Evolutionary conservation across 495 filamentous ascomycete genomes (phyloP).

Genomic region (Talaromyces stipitatus): DNA sequence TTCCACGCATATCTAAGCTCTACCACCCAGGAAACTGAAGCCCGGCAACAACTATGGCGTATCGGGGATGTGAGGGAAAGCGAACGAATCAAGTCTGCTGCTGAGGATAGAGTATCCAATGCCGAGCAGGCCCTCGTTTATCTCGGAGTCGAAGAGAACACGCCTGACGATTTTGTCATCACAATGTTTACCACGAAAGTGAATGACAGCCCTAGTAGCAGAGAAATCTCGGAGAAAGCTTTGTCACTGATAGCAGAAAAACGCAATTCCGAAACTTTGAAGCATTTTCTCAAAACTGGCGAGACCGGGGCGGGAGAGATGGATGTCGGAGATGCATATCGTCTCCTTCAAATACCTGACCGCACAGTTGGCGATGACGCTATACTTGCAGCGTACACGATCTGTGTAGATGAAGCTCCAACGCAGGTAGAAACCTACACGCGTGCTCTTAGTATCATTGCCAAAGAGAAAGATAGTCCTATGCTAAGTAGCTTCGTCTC

Average conservation of each 20-base stretch:
- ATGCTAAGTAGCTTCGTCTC: slow-evolving; percentile 29
- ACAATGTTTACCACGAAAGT: slow-evolving; percentile 51
- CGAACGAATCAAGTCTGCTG: slow-evolving; percentile 43
- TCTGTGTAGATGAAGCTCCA: slow-evolving; percentile 42
- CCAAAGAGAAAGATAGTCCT: slow-evolving; percentile 37
- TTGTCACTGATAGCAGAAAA: slow-evolving; percentile 48
- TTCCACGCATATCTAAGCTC: slow-evolving; percentile 46
- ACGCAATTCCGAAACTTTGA: slow-evolving; percentile 46
- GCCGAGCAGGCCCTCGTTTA: slow-evolving; percentile 55
- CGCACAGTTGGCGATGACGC: slow-evolving; percentile 41
- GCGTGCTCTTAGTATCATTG: slow-evolving; percentile 43
- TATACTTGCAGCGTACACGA: slow-evolving; percentile 44
- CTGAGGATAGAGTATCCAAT: slow-evolving; percentile 51
- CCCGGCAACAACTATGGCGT: slow-evolving; percentile 44
- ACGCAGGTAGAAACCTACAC: slow-evolving; percentile 38
- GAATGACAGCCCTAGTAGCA: slow-evolving; percentile 39
- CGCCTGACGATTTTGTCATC: slow-evolving; percentile 51
- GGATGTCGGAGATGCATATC: slow-evolving; percentile 51
- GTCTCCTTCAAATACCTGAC: slow-evolving; percentile 46
- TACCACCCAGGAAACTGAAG: slow-evolving; percentile 42
- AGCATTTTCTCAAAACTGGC: slow-evolving; percentile 49
- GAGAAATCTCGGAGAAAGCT: slow-evolving; percentile 44
- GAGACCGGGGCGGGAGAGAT: slow-evolving; percentile 44
- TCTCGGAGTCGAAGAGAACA: slow-evolving; percentile 43
- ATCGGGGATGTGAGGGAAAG: slow-evolving; percentile 48